phyloP scores from a whole-genome alignment of 2,329 filamentous ascomycete species.

The Cordyceps farinosa region DNA sequence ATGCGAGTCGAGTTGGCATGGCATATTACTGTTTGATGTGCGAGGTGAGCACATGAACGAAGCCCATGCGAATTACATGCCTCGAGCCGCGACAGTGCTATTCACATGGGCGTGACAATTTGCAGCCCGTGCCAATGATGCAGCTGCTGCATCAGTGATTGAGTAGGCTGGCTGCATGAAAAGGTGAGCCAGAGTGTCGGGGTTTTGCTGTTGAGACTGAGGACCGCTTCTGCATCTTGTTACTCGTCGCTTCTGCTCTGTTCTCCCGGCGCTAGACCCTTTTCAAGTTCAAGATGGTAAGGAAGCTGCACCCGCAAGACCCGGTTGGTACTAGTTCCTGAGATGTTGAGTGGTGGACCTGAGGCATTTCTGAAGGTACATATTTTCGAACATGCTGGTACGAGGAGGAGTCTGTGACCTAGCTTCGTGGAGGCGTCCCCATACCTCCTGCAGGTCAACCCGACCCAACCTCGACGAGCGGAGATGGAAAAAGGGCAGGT shows the following conservation, averaged over 20 bases:
- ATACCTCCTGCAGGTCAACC: conserved; percentile 15
- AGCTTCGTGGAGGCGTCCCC: conserved; percentile 7
- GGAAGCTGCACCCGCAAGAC: neutral
- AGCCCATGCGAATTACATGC: neutral
- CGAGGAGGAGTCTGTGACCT: neutral
- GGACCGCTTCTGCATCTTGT: neutral
- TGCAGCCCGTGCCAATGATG: neutral
- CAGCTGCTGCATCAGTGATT: neutral
- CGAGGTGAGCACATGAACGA: neutral
- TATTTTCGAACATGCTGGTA: neutral
- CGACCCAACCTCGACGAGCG: neutral
- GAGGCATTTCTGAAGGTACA: conserved; percentile 30
- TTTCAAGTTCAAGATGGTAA: neutral
- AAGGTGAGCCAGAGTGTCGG: neutral
- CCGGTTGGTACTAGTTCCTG: conserved; percentile 1
- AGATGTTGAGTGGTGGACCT: conserved; percentile 24
- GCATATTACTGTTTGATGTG: neutral
- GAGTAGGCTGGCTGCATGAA: neutral
- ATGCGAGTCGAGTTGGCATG: neutral
- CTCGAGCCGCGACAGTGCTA: neutral
- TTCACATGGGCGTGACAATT: neutral
- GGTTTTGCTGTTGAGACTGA: neutral
- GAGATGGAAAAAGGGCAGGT: neutral
- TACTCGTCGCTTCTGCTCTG: neutral
- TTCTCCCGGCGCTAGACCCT: conserved; percentile 5